Evolutionary conservation across 2,329 filamentous ascomycete genomes (phyloP).

Genomic region (Zymoseptoria tritici): DNA sequence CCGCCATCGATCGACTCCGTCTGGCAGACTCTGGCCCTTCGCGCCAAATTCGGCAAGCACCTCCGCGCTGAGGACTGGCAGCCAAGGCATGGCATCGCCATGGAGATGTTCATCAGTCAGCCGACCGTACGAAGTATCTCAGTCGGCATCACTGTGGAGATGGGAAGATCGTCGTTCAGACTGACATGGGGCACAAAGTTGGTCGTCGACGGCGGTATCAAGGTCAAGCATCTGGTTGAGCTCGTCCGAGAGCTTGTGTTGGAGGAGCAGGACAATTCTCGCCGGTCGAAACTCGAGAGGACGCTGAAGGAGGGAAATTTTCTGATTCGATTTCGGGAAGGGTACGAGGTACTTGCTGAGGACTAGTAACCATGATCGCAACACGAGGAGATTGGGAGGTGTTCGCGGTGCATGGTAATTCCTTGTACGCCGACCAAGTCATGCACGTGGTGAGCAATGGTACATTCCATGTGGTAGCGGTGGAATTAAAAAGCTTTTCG

Average conservation of each 20-base stretch:
- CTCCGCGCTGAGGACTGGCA: neutral
- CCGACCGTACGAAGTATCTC: neutral
- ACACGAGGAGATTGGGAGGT: no score
- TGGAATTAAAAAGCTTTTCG: no score
- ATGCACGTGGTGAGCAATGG: no score
- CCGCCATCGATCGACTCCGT: neutral
- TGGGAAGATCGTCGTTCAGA: no score
- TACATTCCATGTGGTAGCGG: no score
- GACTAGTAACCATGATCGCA: neutral
- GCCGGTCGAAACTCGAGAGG: neutral
- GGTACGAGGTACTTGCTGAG: neutral
- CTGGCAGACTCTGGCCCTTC: neutral
- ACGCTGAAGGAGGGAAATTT: neutral
- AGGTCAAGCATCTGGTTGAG: neutral
- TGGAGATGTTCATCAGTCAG: neutral
- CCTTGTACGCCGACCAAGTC: no score
- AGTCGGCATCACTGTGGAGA: neutral
- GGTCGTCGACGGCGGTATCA: neutral
- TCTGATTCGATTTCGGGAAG: neutral
- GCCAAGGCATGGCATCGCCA: neutral
- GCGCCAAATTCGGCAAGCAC: neutral
- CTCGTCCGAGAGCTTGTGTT: neutral
- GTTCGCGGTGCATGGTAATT: no score
- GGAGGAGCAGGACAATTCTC: neutral
- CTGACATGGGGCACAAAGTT: neutral